Conservation (phyloP, 2,329 filamentous ascomycete genomes). For the Juglanconis juglandina region DNA sequence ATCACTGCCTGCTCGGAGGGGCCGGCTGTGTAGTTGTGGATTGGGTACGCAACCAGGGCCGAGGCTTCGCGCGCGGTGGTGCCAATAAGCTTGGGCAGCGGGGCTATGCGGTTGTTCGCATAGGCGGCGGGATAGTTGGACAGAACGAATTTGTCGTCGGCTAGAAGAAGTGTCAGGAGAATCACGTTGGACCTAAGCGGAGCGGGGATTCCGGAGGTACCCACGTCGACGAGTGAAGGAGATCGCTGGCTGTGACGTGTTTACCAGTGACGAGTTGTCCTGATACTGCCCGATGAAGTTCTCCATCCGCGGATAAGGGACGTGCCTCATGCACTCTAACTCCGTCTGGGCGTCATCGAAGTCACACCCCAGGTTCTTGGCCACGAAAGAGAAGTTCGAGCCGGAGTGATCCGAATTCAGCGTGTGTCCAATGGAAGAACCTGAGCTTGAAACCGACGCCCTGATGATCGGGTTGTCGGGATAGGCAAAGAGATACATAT, state of each 20-base stretch:
- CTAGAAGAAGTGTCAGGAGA: slow-evolving; percentile 3
- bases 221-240: slow-evolving; percentile 1
- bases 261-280: slow-evolving; percentile 17
- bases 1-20: slow-evolving; percentile 3
- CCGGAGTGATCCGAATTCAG: slow-evolving; percentile 19
- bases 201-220: slow-evolving; percentile 20
- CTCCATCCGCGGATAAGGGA: slow-evolving; percentile 25
- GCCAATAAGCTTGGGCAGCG: slow-evolving; percentile 7
- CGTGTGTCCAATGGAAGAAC: slow-evolving; percentile 8
- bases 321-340: slow-evolving; percentile 27
- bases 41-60: slow-evolving; percentile 4
- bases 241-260: slow-evolving; percentile 2
- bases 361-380: slow-evolving; percentile 26
- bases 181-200: not conserved
- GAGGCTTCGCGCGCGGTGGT: slow-evolving; percentile 10
- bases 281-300: slow-evolving; percentile 26
- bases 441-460: slow-evolving; percentile 19
- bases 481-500: slow-evolving; percentile 26
- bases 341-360: slow-evolving; percentile 23
- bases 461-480: slow-evolving; percentile 24
- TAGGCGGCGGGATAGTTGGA: slow-evolving; percentile 25
- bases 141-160: slow-evolving; percentile 28
- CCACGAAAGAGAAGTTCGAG: slow-evolving; percentile 29
- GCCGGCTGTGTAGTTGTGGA: slow-evolving; percentile 5
- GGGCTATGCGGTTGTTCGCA: slow-evolving; percentile 8